These are phyloP conservation scores for Arxiozyma bovina DNA, from an alignment of 1,139 yeast genomes.

Conservation along the genomic window DNA sequence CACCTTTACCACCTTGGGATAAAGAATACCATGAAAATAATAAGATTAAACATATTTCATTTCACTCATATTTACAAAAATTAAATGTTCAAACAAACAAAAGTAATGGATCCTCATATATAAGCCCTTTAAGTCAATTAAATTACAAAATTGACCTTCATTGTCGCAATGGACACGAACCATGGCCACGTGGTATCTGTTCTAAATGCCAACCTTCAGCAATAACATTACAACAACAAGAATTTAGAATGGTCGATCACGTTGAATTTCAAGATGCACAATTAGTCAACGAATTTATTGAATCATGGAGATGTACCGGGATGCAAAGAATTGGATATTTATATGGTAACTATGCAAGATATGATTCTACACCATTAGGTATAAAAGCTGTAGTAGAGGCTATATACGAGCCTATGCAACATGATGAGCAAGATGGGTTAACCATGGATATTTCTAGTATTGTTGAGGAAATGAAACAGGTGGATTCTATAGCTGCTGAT, in stretches of 20 bases:
- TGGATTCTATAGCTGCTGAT: conserved; percentile 47
- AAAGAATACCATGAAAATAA: conserved; percentile 62
- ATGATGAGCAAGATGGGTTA: conserved; percentile 78
- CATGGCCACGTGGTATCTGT: conserved; percentile 92
- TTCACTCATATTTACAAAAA: conserved; percentile 73
- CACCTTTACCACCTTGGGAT: conserved; percentile 95
- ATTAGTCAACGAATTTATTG: conserved; percentile 73
- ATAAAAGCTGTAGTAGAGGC: conserved; percentile 91
- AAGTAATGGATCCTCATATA: conserved; percentile 57
- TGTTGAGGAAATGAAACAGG: conserved; percentile 51
- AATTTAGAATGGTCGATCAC: conserved; percentile 94
- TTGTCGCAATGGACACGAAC: conserved; percentile 77
- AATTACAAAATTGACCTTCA: conserved; percentile 51
- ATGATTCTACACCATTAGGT: conserved; percentile 74
- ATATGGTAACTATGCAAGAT: conserved; percentile 71
- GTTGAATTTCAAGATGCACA: conserved; percentile 75
- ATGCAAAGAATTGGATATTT: conserved; percentile 77
- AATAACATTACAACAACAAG: conserved; percentile 82
- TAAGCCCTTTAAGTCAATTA: conserved; percentile 73
- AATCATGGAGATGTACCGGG: conserved; percentile 85
- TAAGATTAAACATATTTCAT: conserved; percentile 80
- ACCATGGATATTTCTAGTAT: conserved; percentile 41
- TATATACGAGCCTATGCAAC: conserved; percentile 87
- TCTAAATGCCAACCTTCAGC: conserved; percentile 97
- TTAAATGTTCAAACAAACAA: conserved; percentile 63